phyloP scores from a whole-genome alignment of 2,329 filamentous ascomycete genomes.

The Chrysoporthe cubensis region DNA sequence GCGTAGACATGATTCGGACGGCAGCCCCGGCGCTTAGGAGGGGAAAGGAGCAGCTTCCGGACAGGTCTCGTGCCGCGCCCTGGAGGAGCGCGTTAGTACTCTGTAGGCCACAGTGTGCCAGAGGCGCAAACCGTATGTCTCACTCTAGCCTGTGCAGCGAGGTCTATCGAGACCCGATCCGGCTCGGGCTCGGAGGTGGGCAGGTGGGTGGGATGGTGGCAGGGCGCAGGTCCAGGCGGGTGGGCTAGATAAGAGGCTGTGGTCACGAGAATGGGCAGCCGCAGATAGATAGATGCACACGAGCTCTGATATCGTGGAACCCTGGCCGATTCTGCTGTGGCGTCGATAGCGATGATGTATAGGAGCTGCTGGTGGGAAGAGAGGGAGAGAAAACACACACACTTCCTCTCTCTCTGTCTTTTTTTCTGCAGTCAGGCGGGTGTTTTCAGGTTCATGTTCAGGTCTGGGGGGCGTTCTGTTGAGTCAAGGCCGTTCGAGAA shows the following conservation, averaged over 20 bases:
- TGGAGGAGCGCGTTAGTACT: neutral
- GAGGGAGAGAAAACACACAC: neutral
- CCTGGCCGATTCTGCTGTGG: no score
- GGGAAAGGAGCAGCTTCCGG: neutral
- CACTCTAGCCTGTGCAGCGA: constrained; percentile 7
- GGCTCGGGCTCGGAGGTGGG: neutral
- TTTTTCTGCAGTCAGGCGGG: no score
- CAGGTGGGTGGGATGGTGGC: neutral
- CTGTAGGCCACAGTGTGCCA: neutral
- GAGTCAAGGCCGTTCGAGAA: neutral
- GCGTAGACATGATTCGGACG: constrained; percentile 12
- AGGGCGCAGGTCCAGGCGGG: neutral
- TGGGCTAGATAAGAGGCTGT: constrained; percentile 8
- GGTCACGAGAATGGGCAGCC: neutral
- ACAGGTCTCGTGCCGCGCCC: constrained; percentile 1
- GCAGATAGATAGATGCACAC: neutral
- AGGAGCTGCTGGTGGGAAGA: neutral
- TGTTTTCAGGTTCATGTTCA: neutral
- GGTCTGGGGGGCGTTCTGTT: no score
- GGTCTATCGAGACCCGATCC: neutral
- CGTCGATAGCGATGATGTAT: neutral
- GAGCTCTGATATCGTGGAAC: neutral
- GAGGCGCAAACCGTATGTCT: constrained; percentile 2
- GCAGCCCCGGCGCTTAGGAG: neutral
- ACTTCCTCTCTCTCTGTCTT: no score